Conservation (phyloP, 2,329 filamentous ascomycete species). For the Fusarium sp. region DNA sequence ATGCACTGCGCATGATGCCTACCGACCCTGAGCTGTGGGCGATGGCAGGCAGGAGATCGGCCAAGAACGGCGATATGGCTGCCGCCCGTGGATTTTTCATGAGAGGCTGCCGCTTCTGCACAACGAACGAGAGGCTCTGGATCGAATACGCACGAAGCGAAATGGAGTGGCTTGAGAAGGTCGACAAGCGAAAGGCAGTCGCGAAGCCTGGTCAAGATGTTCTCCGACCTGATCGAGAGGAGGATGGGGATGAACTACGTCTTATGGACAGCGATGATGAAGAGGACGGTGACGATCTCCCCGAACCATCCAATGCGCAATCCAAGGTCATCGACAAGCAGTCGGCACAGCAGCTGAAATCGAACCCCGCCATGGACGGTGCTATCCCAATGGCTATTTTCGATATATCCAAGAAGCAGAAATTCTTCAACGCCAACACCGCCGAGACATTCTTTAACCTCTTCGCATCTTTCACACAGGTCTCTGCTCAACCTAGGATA, state of each 20-base stretch:
- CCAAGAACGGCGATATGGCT: constrained; percentile 87
- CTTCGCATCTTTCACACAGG: constrained; percentile 76
- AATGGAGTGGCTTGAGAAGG: constrained; percentile 89
- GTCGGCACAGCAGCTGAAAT: constrained; percentile 67
- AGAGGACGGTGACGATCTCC: constrained; percentile 58
- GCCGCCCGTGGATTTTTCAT: constrained; percentile 88
- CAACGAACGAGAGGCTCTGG: constrained; percentile 80
- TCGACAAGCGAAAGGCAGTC: constrained; percentile 78
- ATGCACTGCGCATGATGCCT: constrained; percentile 87
- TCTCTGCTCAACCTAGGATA: constrained; percentile 75
- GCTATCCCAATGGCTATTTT: constrained; percentile 95
- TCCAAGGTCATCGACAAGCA: constrained; percentile 62
- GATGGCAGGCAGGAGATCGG: constrained; percentile 82
- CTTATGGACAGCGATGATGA: constrained; percentile 61
- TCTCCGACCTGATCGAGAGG: constrained; percentile 61
- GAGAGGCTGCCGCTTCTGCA: constrained; percentile 90
- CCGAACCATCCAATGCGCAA: constrained; percentile 58
- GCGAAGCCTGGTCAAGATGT: constrained; percentile 62
- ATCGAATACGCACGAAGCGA: constrained; percentile 91
- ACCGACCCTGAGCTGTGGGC: constrained; percentile 88
- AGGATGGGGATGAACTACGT: constrained; percentile 63
- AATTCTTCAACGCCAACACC: constrained; percentile 74
- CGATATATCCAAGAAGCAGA: constrained; percentile 84
- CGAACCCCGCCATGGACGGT: constrained; percentile 88
- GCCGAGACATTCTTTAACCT: constrained; percentile 85